phyloP scores from a whole-genome alignment of 805 yeast species.

The Ogataea allantospora region DNA sequence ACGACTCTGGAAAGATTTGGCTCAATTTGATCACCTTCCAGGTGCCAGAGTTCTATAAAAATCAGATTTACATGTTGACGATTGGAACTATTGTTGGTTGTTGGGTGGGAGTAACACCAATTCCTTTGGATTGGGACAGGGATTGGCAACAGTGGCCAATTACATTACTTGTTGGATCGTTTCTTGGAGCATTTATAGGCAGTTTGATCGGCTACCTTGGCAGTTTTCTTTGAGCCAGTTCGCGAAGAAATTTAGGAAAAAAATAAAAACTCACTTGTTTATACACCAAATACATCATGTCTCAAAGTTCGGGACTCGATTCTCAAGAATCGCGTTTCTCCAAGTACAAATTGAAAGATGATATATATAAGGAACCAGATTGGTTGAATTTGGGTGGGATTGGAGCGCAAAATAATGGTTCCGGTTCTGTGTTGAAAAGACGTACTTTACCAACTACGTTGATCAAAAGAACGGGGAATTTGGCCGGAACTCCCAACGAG shows the following conservation, averaged over 20 bases:
- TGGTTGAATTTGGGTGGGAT: constrained; percentile 13
- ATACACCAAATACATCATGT: constrained; percentile 2
- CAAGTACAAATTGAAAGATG: constrained; percentile 19
- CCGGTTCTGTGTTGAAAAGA: constrained; percentile 45
- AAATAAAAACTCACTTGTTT: constrained; percentile 1
- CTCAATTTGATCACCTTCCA: constrained; percentile 30
- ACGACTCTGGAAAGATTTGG: constrained; percentile 27
- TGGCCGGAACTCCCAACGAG: constrained; percentile 51
- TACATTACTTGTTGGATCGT: constrained; percentile 77
- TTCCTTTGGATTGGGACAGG: constrained; percentile 97
- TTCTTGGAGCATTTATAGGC: constrained; percentile 70
- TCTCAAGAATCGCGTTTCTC: constrained; percentile 21
- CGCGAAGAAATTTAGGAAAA: constrained; percentile 1
- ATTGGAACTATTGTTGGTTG: constrained; percentile 59
- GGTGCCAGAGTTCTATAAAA: constrained; percentile 27
- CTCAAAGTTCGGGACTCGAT: constrained; percentile 1
- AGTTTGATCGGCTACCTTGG: constrained; percentile 21
- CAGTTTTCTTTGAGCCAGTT: not conserved
- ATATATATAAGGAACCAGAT: constrained; percentile 18
- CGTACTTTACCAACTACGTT: constrained; percentile 48
- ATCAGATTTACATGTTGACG: constrained; percentile 38
- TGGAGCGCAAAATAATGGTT: constrained; percentile 3
- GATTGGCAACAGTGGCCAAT: constrained; percentile 97
- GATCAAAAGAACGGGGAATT: constrained; percentile 40
- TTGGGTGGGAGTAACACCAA: constrained; percentile 92